These are phyloP conservation scores for Aquilaria sinensis DNA, from an alignment of 345 rosid genomes.

Conservation along the genomic window DNA sequence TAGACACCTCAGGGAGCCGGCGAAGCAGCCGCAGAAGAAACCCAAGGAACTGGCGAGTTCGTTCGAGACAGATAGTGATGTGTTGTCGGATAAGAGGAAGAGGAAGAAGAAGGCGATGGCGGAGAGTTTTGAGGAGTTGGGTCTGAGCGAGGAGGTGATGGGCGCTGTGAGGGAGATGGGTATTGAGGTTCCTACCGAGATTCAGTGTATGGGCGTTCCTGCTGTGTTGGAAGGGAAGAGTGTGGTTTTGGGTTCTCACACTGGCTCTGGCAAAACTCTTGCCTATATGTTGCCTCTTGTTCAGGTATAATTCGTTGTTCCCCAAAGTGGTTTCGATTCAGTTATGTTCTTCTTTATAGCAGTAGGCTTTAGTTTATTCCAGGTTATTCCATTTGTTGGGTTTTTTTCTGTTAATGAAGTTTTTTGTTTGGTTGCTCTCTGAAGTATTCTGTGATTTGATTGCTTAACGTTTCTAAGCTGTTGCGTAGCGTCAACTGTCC, in stretches of 20 bases:
- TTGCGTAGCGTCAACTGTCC: no score
- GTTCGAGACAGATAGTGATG: constrained; percentile 20
- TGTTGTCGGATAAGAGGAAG: constrained; percentile 18
- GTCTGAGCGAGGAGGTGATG: constrained; percentile 76
- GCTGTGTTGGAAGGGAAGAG: constrained; percentile 71
- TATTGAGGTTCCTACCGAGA: constrained; percentile 88
- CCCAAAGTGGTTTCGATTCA: not conserved
- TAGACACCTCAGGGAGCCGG: constrained; percentile 57
- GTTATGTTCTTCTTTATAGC: no score
- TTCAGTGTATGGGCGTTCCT: constrained; percentile 85
- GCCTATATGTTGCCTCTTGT: constrained; percentile 89
- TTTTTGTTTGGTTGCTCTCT: no score
- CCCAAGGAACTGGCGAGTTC: constrained; percentile 18
- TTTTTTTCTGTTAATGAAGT: no score
- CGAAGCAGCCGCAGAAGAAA: constrained; percentile 27
- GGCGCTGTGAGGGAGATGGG: constrained; percentile 71
- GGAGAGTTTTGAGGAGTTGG: constrained; percentile 69
- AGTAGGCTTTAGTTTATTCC: no score
- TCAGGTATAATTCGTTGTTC: constrained; percentile 42
- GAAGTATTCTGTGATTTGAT: no score
- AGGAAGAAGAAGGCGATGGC: constrained; percentile 41
- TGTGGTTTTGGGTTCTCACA: constrained; percentile 90
- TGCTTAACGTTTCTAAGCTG: no score
- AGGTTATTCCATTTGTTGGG: no score
- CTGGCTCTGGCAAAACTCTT: constrained; percentile 94